Evolutionary conservation across 2,329 filamentous ascomycete species (phyloP), one percentile per base, ranked within the genome.

Genomic region (Ceratocystis cacaofunesta): DNA sequence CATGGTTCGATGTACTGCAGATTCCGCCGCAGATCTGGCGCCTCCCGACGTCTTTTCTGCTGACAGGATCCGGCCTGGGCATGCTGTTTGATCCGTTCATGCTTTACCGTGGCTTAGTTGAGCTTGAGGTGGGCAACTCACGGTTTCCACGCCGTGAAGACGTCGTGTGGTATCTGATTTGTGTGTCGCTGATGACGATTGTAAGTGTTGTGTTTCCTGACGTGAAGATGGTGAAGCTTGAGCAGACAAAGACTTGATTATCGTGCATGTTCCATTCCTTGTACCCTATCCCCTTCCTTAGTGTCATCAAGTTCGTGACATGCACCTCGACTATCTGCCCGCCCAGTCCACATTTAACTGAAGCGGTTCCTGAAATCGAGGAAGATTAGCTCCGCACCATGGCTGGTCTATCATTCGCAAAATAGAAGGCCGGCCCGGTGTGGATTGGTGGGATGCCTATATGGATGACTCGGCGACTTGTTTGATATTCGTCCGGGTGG

Each of bases 281-380:
- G 12, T 25, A 55, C 12, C 50, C 50, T 15, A 15, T 43, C 43
- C 48, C 68, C 22, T 48, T 64, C 52, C 48, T 41, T 41, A 2
- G 55, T 55, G 50, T 61, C 63, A 61, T 66, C 32, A 62, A 41
- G 36, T 15, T 41, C 30, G 48, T 25, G 65, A 30, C 68, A 66
- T 71, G 74, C 77, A 65, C 76, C 81, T 82, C 80, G 78, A 79
- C 80, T 85, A 88, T 88, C 87, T 90, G 87, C 87, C 86, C 87
- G 87, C 82, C 84, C 86, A 88, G 86, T 80, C 79, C 73, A 64
- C 81, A 77, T 82, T 82, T 86, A 84, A 79, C 86, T 89, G 86
- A 86, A 81, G 79, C 86, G 87, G 86, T 90, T 90, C 87, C 87
- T 90, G 86, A 79, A 88, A 85, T 77, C 79, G 87, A 90, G 87